A percentile compares a stretch with the other conserved stretches of the same genome.
phyloP scores from a whole-genome alignment of 345 rosid genomes.

The Ailanthus altissimus region DNA sequence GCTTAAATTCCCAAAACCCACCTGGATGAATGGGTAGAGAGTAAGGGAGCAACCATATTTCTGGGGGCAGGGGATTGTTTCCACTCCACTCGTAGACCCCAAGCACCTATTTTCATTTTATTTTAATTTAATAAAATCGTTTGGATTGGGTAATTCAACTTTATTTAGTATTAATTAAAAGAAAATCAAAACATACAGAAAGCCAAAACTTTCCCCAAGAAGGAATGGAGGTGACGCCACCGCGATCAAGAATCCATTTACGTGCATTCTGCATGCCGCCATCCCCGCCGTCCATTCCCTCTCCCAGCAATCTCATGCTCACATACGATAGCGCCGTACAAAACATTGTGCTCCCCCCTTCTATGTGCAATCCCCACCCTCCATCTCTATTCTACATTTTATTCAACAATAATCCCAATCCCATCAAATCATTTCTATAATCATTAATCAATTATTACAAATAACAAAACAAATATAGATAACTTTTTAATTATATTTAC shows the following conservation, averaged over 20 bases:
- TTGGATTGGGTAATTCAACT: no score
- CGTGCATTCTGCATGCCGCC: conserved; percentile 49
- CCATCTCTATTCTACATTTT: conserved; percentile 65
- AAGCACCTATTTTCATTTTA: no score
- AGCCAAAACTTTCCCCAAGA: conserved; percentile 89
- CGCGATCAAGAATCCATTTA: conserved; percentile 60
- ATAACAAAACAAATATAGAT: no score
- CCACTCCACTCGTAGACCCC: conserved; percentile 84
- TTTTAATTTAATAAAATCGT: no score
- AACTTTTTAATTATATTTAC: no score
- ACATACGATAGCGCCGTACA: conserved; percentile 51
- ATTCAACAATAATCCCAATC: no score
- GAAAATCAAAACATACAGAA: conserved; percentile 41
- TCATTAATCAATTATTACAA: background rate
- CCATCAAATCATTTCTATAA: no score
- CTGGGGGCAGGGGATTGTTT: conserved; percentile 68
- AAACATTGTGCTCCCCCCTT: conserved; percentile 63
- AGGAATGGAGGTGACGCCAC: conserved; percentile 63
- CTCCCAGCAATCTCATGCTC: conserved; percentile 55
- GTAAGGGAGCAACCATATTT: conserved; percentile 69
- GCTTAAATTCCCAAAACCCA: no score
- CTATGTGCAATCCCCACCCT: conserved; percentile 84
- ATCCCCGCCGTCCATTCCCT: conserved; percentile 38
- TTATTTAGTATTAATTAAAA: no score
- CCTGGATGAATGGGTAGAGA: conserved; percentile 57